Evolutionary conservation across 129 eudicot genomes (phyloP).

Genomic region (Chrysanthemum makinoi): DNA sequence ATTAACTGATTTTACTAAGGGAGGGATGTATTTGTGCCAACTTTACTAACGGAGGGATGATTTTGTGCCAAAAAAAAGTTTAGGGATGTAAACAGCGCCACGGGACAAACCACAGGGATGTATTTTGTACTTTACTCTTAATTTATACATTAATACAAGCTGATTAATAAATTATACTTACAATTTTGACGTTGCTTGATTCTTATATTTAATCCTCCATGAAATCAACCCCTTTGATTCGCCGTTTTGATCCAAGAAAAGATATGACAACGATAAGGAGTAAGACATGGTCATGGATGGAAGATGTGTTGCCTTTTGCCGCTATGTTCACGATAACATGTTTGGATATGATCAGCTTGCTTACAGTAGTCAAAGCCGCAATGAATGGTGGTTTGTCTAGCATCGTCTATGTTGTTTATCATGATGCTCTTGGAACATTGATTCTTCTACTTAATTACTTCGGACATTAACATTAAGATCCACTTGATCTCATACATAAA

Average conservation of each 20-base stretch:
- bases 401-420: conserved; percentile 31
- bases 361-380: conserved; percentile 35
- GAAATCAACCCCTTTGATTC: too few species aligned
- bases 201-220: background rate
- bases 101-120: too few species aligned
- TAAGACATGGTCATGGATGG: conserved; percentile 8
- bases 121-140: too few species aligned
- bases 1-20: too few species aligned
- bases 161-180: background rate
- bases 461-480: too few species aligned
- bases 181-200: background rate
- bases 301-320: conserved; percentile 14
- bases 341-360: conserved; percentile 20
- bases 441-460: conserved; percentile 22
- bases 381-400: conserved; percentile 29
- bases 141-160: too few species aligned
- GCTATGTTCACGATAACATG: conserved; percentile 23
- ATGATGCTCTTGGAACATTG: conserved; percentile 31
- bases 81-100: too few species aligned
- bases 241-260: background rate
- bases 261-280: background rate
- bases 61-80: too few species aligned
- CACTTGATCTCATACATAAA: too few species aligned
- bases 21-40: too few species aligned
- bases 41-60: too few species aligned